These are phyloP conservation scores for Diaporthe sp. DNA, from an alignment of 2,329 filamentous ascomycete genomes.

Conservation along the genomic window DNA sequence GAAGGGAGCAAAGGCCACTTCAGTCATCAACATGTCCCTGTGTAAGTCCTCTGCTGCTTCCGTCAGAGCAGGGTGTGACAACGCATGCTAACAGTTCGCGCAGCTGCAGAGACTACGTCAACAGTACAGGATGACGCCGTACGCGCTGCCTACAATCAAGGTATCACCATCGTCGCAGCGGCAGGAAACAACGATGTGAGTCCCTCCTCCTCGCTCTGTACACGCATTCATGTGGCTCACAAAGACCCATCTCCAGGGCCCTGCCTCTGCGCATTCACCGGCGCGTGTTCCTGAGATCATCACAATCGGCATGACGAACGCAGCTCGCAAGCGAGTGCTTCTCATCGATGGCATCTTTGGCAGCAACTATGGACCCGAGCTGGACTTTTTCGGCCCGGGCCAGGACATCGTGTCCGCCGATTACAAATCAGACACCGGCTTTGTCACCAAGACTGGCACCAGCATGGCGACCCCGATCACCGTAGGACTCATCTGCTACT, in stretches of 20 bases:
- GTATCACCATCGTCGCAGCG: constrained; percentile 5
- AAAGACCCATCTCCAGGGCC: neutral
- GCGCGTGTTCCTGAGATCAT: constrained; percentile 12
- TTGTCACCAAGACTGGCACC: neutral
- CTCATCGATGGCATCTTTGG: neutral
- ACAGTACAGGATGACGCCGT: neutral
- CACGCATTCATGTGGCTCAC: neutral
- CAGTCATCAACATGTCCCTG: constrained; percentile 21
- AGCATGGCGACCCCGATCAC: constrained; percentile 24
- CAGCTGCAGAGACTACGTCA: neutral
- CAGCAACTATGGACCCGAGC: constrained; percentile 20
- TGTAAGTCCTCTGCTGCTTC: neutral
- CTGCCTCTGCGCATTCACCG: neutral
- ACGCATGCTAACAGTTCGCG: neutral
- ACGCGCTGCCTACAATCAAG: constrained; percentile 1
- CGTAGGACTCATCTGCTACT: constrained; percentile 9
- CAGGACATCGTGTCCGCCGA: constrained; percentile 9
- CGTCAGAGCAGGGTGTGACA: too few species aligned
- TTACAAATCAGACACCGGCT: neutral
- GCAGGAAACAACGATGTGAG: constrained; percentile 13
- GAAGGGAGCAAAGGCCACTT: constrained; percentile 11
- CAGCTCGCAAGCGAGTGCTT: constrained; percentile 1
- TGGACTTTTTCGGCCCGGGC: constrained; percentile 8
- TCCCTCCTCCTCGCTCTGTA: too few species aligned
- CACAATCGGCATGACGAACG: constrained; percentile 9